These are phyloP conservation scores for Aspergillus nanangensis DNA, from an alignment of 495 filamentous ascomycete genomes.

Conservation along the genomic window DNA sequence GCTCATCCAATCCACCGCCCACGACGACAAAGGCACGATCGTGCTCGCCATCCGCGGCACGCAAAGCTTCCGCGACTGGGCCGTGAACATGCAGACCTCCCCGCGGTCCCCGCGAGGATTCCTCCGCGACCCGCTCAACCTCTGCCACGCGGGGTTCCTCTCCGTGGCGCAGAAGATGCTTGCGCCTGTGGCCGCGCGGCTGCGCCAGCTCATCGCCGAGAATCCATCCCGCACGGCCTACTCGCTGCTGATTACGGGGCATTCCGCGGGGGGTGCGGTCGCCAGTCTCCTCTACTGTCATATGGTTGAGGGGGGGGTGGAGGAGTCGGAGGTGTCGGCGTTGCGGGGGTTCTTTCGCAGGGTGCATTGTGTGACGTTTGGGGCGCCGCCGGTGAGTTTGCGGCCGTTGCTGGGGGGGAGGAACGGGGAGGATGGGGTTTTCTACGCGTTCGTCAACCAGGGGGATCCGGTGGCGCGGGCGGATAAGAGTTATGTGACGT, in stretches of 20 bases:
- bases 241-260: slow-evolving; percentile 76
- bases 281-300: slow-evolving; percentile 74
- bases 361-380: slow-evolving; percentile 79
- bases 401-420: too few relatives aligned
- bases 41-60: slow-evolving; percentile 78
- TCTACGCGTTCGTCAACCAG: slow-evolving; percentile 76
- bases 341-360: slow-evolving; percentile 65
- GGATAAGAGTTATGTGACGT: slow-evolving; percentile 67
- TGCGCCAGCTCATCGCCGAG: slow-evolving; percentile 63
- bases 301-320: slow-evolving; percentile 59
- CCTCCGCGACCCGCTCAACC: slow-evolving; percentile 69
- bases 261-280: slow-evolving; percentile 79
- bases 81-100: slow-evolving; percentile 66
- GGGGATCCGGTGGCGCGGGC: slow-evolving; percentile 76
- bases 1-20: slow-evolving; percentile 71
- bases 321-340: slow-evolving; percentile 59
- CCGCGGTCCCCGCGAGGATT: slow-evolving; percentile 62
- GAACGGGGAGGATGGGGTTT: slow-evolving; percentile 62
- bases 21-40: slow-evolving; percentile 71
- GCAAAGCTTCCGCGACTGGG: slow-evolving; percentile 78
- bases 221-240: slow-evolving; percentile 61
- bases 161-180: slow-evolving; percentile 72
- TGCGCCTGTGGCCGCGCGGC: slow-evolving; percentile 60
- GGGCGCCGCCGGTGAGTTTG: slow-evolving; percentile 69
- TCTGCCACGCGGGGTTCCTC: slow-evolving; percentile 75